Evolutionary conservation across 495 filamentous ascomycete genomes (phyloP).

Genomic region (Penicillium parvum): DNA sequence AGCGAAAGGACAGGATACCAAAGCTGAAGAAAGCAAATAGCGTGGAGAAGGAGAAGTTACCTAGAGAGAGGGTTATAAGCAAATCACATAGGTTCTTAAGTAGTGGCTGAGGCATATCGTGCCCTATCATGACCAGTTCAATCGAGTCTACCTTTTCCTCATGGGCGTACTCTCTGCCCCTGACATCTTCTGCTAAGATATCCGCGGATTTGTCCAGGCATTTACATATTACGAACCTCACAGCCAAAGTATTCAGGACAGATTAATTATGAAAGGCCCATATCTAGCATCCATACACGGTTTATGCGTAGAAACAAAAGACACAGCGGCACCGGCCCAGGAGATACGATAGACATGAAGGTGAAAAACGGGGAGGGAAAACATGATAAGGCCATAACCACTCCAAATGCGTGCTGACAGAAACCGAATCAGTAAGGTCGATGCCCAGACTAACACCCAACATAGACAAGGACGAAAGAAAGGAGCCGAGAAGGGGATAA

Average conservation of each 20-base stretch:
- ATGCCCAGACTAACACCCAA: constrained; percentile 36
- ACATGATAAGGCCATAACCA: constrained; percentile 23
- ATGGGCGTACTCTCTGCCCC: too few species aligned
- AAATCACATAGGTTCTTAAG: too few species aligned
- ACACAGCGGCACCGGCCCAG: constrained; percentile 19
- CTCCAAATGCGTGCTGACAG: constrained; percentile 40
- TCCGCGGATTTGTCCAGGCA: too few species aligned
- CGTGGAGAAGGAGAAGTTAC: too few species aligned
- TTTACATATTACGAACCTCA: too few species aligned
- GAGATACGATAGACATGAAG: constrained; percentile 18
- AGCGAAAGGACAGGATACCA: constrained; percentile 4
- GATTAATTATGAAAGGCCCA: constrained; percentile 28
- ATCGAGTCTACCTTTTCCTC: too few species aligned
- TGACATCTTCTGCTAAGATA: too few species aligned
- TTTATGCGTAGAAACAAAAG: constrained; percentile 32
- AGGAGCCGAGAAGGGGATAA: background rate
- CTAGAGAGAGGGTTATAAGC: too few species aligned
- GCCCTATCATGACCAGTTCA: too few species aligned
- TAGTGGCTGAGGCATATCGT: too few species aligned
- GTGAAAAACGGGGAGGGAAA: constrained; percentile 11
- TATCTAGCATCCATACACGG: constrained; percentile 33
- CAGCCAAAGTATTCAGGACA: too few species aligned
- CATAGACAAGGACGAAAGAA: constrained; percentile 13
- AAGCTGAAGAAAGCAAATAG: too few species aligned
- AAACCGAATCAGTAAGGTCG: constrained; percentile 25